These are phyloP conservation scores for Uronychia binucleata DNA, from an alignment of 73 alveolate species.

Conservation along the genomic window DNA sequence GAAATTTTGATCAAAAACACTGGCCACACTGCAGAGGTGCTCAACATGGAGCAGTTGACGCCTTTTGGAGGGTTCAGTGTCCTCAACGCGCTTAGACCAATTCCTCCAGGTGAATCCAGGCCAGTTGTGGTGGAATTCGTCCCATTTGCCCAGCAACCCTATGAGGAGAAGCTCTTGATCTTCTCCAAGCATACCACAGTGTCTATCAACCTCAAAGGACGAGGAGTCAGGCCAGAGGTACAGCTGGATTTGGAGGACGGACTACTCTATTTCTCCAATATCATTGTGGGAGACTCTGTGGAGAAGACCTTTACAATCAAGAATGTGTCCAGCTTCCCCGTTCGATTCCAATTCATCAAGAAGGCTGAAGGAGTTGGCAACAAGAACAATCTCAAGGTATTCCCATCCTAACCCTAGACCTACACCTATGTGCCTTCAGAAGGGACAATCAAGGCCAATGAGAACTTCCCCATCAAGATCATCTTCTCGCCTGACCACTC, in stretches of 20 bases:
- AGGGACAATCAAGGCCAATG: slow-evolving; percentile 88
- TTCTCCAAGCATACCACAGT: slow-evolving; percentile 86
- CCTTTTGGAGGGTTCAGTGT: slow-evolving; percentile 94
- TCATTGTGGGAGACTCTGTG: slow-evolving; percentile 78
- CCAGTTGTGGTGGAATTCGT: slow-evolving; percentile 89
- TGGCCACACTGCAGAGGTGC: slow-evolving; percentile 73
- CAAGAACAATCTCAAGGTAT: slow-evolving; percentile 78
- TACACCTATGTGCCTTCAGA: slow-evolving; percentile 91
- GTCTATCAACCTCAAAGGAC: slow-evolving; percentile 88
- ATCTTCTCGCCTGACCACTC: slow-evolving; percentile 91
- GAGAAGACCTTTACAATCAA: slow-evolving; percentile 85
- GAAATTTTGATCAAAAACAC: slow-evolving; percentile 86
- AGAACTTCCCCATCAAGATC: slow-evolving; percentile 77
- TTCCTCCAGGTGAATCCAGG: slow-evolving; percentile 89
- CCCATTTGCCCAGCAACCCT: slow-evolving; percentile 88
- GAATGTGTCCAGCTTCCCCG: slow-evolving; percentile 90
- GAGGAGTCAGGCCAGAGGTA: slow-evolving; percentile 98
- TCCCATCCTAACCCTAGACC: slow-evolving; percentile 83
- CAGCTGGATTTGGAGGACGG: slow-evolving; percentile 85
- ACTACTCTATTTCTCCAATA: slow-evolving; percentile 85
- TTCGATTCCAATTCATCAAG: slow-evolving; percentile 74
- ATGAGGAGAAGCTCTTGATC: slow-evolving; percentile 87
- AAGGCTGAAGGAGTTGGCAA: slow-evolving; percentile 86
- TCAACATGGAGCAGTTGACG: slow-evolving; percentile 90
- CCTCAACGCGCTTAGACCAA: slow-evolving; percentile 89